Conservation (phyloP, 2,329 filamentous ascomycete species). For the Cladorrhinum sp. region DNA sequence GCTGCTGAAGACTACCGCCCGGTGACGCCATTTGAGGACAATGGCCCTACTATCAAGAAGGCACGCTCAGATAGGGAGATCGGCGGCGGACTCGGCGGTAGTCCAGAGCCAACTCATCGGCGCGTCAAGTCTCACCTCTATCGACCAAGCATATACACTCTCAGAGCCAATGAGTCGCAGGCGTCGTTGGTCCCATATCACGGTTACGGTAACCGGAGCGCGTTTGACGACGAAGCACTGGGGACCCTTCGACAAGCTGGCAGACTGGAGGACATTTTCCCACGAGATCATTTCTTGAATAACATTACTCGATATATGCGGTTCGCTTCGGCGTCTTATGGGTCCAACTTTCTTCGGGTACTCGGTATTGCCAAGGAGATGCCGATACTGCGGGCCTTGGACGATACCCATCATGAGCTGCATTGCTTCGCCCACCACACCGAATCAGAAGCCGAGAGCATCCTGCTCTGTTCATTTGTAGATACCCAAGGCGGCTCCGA, state of each 20-base stretch:
- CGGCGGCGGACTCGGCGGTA: slow-evolving; percentile 6
- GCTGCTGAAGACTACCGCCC: slow-evolving; percentile 43
- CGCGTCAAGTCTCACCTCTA: slow-evolving; percentile 36
- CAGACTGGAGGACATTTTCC: slow-evolving; percentile 57
- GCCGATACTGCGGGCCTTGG: slow-evolving; percentile 40
- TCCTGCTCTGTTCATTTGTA: slow-evolving; percentile 67
- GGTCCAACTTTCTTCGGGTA: slow-evolving; percentile 59
- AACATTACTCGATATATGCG: slow-evolving; percentile 65
- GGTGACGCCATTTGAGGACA: slow-evolving; percentile 41
- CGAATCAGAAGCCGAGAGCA: slow-evolving; percentile 53
- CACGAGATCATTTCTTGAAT: slow-evolving; percentile 54
- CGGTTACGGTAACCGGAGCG: slow-evolving; percentile 48
- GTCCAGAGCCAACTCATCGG: slow-evolving; percentile 26
- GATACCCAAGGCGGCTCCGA: slow-evolving; percentile 67
- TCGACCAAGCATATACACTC: slow-evolving; percentile 58
- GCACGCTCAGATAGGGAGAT: slow-evolving; percentile 37
- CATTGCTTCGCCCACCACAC: slow-evolving; percentile 64
- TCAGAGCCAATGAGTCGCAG: slow-evolving; percentile 55
- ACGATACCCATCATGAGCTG: slow-evolving; percentile 57
- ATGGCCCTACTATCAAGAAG: slow-evolving; percentile 33
- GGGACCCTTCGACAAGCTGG: slow-evolving; percentile 50
- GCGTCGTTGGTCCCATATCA: slow-evolving; percentile 48
- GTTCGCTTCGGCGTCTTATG: slow-evolving; percentile 65
- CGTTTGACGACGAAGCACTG: slow-evolving; percentile 49
- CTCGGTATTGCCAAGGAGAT: slow-evolving; percentile 58